These are phyloP conservation scores for Pseudofabraea citricarpa DNA, from an alignment of 2,329 filamentous ascomycete species.

Conservation along the genomic window DNA sequence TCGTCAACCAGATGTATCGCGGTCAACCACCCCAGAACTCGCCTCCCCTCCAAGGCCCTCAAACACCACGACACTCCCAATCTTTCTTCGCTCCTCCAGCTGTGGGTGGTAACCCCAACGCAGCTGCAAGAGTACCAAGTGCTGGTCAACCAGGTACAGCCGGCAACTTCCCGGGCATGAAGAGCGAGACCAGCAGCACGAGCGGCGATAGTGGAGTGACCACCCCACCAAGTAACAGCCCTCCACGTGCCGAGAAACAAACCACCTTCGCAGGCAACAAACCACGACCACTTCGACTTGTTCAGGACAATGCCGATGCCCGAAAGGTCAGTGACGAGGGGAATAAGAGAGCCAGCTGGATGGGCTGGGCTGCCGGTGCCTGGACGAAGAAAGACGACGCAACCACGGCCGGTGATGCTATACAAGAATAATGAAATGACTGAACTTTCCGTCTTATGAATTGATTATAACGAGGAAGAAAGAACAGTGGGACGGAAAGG, in stretches of 20 bases:
- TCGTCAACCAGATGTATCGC: conserved; percentile 89
- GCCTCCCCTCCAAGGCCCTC: conserved; percentile 44
- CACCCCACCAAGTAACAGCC: conserved; percentile 45
- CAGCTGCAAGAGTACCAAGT: conserved; percentile 46
- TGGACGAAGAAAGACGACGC: conserved; percentile 21
- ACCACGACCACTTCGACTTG: conserved; percentile 78
- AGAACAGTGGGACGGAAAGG: too few relatives aligned
- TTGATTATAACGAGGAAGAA: too few relatives aligned
- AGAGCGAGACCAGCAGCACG: conserved; percentile 47
- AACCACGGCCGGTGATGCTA: background rate
- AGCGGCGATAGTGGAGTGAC: conserved; percentile 55
- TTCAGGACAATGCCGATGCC: conserved; percentile 67
- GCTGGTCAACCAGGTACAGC: conserved; percentile 40
- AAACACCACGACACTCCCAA: conserved; percentile 54
- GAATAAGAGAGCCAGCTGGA: conserved; percentile 61
- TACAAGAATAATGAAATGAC: background rate
- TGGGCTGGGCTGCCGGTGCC: conserved; percentile 47
- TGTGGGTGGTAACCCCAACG: conserved; percentile 46
- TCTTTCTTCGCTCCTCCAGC: conserved; percentile 56
- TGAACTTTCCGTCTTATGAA: too few relatives aligned
- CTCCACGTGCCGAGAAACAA: conserved; percentile 50
- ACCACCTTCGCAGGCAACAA: conserved; percentile 65
- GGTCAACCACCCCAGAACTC: conserved; percentile 58
- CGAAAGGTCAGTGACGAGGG: conserved; percentile 33
- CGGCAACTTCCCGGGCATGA: conserved; percentile 65